A percentile compares a stretch with the other conserved stretches of the same genome.
Conservation (phyloP, 2,329 filamentous ascomycete species). For the Ceratocystis ficicola region DNA sequence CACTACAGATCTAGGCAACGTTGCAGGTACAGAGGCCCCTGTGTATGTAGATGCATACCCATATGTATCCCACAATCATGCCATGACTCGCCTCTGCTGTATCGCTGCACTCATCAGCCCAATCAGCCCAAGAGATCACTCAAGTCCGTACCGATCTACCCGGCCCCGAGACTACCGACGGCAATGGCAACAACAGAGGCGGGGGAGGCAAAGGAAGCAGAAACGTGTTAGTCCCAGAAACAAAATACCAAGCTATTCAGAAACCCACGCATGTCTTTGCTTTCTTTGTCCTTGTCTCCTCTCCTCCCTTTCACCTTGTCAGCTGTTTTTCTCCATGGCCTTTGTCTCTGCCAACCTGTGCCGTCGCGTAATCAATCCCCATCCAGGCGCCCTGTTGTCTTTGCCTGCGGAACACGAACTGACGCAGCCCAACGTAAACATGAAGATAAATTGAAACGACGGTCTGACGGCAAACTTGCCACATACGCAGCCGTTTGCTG, state of each 20-base stretch:
- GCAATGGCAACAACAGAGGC: too few species aligned
- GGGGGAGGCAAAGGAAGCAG: not conserved
- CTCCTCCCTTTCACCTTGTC: not conserved
- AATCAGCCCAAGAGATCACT: too few species aligned
- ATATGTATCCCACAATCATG: too few species aligned
- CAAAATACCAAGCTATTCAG: not conserved
- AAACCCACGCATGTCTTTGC: not conserved
- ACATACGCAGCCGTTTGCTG: not conserved
- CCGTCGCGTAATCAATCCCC: not conserved
- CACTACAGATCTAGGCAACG: not conserved
- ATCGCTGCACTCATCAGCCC: too few species aligned
- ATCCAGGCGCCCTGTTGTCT: not conserved
- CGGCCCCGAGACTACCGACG: too few species aligned
- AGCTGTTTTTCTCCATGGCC: not conserved
- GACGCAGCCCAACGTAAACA: not conserved
- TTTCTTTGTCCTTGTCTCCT: not conserved
- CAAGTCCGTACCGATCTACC: too few species aligned
- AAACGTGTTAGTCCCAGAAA: not conserved
- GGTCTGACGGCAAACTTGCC: not conserved
- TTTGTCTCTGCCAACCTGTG: not conserved
- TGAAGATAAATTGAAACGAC: not conserved
- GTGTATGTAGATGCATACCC: not conserved
- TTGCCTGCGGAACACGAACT: not conserved
- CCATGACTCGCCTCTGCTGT: too few species aligned
- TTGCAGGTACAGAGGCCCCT: not conserved